Base-by-base conservation (phyloP, 345 rosid genomes). In the Microthlaspi erraticum region DNA sequence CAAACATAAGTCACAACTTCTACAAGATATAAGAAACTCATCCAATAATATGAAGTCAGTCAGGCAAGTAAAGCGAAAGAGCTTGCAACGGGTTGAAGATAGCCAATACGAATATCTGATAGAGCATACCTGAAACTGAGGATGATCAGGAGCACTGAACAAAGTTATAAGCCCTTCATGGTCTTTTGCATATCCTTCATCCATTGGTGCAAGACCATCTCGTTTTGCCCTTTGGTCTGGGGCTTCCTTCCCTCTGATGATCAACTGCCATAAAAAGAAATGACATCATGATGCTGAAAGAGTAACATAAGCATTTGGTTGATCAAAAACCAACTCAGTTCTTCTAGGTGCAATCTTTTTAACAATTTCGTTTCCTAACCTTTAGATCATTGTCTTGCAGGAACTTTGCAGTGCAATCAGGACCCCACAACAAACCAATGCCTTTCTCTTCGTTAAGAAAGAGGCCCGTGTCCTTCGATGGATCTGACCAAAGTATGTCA, bases 401-500 rank as follows among this genome's bases (percentile, higher is more conserved):
- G 64, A 77, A 77, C 60, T 77, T 77, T 52, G 72, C 68, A 0
- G 80, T 77, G 77, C 80, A 64, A 59, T 77, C 80, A 43, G 80
- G 80, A 71, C 80, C 80, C 80, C 80, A 77, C 18, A 70, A 50
- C 73, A 77, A 77, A 58, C 80, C 80, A 34, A 70, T 71, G 63
- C 77, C 80, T 50, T n/a, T 59, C 68, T 77, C 80, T 52, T 77
- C 71, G 72, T 71, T 77, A 59, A 50, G 42, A 65, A 44, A 65
- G 18, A 77, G 72, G 17, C 80, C 80, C 3, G 39, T 9, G 6
- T 71, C 73, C 0, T 20, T 42, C 2, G 80, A 70, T 34, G 80
- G 80, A 71, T 77, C 71, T 71, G 80, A 77, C 80, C 80, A 77
- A 63, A 77, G 76, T 57, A 77, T 64, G 62, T 77, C 80, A 57